A percentile compares a stretch with the other conserved stretches of the same genome.
Conservation (phyloP, 2,329 filamentous ascomycete genomes). For the Trichoderma lentiforme region DNA sequence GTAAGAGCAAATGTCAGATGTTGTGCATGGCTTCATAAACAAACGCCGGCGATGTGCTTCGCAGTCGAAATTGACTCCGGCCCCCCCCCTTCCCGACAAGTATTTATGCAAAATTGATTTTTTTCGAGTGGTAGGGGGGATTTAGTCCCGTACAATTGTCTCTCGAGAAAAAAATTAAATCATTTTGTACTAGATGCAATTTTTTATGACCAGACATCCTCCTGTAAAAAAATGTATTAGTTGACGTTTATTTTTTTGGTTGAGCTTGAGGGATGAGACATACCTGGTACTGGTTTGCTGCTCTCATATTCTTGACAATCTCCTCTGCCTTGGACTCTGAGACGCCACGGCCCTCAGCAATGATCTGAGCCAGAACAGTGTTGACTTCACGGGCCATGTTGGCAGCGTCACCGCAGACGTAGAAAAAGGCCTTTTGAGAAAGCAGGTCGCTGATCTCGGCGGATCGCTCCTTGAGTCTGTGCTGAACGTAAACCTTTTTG, state of each 20-base stretch:
- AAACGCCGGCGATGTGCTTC: conserved; percentile 10
- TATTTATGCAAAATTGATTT: background rate
- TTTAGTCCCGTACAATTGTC: background rate
- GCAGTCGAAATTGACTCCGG: background rate
- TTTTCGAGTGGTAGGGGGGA: background rate
- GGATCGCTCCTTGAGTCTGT: conserved; percentile 78
- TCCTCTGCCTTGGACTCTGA: conserved; percentile 88
- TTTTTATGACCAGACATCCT: conserved; percentile 67
- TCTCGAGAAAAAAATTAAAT: background rate
- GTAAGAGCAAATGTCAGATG: background rate
- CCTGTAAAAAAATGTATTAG: conserved; percentile 40
- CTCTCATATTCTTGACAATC: conserved; percentile 94
- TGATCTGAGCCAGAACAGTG: conserved; percentile 78
- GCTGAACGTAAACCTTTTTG: conserved; percentile 96
- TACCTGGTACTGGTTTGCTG: conserved; percentile 94
- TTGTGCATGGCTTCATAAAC: conserved; percentile 10
- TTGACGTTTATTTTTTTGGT: background rate
- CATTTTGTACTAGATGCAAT: background rate
- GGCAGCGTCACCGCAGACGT: conserved; percentile 95
- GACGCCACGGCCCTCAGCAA: conserved; percentile 78
- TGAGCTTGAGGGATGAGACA: conserved; percentile 22
- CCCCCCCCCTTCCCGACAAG: background rate
- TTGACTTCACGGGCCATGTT: conserved; percentile 97
- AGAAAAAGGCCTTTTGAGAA: conserved; percentile 85
- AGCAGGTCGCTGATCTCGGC: conserved; percentile 85